Evolutionary conservation across 768 basidiomycete species (phyloP), one percentile per base, ranked within the genome.

Genomic region (Leccinum boreale): DNA sequence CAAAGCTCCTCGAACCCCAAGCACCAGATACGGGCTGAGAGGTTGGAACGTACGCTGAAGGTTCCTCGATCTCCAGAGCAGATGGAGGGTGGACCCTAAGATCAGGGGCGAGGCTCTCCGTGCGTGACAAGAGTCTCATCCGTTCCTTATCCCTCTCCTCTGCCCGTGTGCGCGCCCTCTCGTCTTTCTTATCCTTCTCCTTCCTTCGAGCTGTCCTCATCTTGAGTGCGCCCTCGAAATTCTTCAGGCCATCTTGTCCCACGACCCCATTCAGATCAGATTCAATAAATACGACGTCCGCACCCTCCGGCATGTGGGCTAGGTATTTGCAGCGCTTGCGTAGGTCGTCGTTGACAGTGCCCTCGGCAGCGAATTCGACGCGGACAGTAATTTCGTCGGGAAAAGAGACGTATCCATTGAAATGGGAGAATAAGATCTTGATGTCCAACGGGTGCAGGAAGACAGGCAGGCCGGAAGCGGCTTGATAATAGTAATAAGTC

Each of bases 381-480:
- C 84, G 81, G 31, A 97, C 80, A 5, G 81, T 79, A 62, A 99
- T 89, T 15, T 79, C 79, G 66, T 92, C 85, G 0, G 96, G 96
- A 74, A 98, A 94, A 1, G 86, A 81, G 1, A 87, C 75, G 66
- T 98, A 98, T 60, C 79, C 80, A 66, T 80, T 80, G 73, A 86
- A 98, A 69, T 95, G 89, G 12, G 92, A 82, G 45, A 94, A 78
- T 24, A 99, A 80, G 59, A 97, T 93, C 74, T 87, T 89, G 74
- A 97, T 98, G 70, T 99, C 96, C 29, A 99, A 81, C 3, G 96
- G 96, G 67, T 97, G 94, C 11, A 99, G 84, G 78, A 91, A 99
- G 63, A 97, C 81, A 10, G 93, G 90, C 56, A 90, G 79, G 12
- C 97, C 97, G 2, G 92, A 90, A 0, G 92, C 85, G 17, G 94